Evolutionary conservation across 2,329 filamentous ascomycete genomes (phyloP).

Genomic region (Diplocarpon mali): DNA sequence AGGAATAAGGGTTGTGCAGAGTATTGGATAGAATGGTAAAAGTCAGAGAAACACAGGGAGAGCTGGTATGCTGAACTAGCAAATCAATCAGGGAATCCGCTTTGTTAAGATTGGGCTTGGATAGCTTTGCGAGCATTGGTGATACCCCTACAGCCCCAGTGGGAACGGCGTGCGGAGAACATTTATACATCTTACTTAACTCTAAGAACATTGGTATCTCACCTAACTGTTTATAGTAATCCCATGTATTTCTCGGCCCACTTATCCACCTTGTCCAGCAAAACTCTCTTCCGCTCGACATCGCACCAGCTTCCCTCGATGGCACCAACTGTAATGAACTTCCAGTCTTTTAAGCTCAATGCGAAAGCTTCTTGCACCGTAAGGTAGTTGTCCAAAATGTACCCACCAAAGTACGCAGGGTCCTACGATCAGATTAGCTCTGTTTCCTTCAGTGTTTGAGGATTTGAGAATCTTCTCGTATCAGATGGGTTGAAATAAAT

Average conservation of each 20-base stretch:
- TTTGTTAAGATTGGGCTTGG: too few relatives aligned
- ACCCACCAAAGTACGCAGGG: slow-evolving; percentile 54
- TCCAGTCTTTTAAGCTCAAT: slow-evolving; percentile 56
- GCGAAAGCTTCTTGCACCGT: slow-evolving; percentile 63
- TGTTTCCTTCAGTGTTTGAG: too few relatives aligned
- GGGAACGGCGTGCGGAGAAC: neutral
- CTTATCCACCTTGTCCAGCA: slow-evolving; percentile 38
- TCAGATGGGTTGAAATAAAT: too few relatives aligned
- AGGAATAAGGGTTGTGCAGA: too few relatives aligned
- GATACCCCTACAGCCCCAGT: neutral
- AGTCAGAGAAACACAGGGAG: too few relatives aligned
- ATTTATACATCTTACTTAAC: neutral
- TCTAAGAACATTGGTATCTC: neutral
- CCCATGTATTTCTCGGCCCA: slow-evolving; percentile 25
- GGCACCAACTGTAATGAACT: slow-evolving; percentile 45
- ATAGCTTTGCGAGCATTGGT: too few relatives aligned
- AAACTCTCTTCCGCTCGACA: slow-evolving; percentile 47
- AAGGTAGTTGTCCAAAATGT: slow-evolving; percentile 65
- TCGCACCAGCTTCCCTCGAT: slow-evolving; percentile 62
- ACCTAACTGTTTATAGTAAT: neutral
- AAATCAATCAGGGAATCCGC: too few relatives aligned
- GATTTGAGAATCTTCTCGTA: too few relatives aligned
- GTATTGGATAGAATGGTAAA: too few relatives aligned
- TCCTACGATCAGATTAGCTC: slow-evolving; percentile 12
- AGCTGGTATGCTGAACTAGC: too few relatives aligned